phyloP scores from a whole-genome alignment of 208 protist genomes.

The Phytomonas francai region DNA sequence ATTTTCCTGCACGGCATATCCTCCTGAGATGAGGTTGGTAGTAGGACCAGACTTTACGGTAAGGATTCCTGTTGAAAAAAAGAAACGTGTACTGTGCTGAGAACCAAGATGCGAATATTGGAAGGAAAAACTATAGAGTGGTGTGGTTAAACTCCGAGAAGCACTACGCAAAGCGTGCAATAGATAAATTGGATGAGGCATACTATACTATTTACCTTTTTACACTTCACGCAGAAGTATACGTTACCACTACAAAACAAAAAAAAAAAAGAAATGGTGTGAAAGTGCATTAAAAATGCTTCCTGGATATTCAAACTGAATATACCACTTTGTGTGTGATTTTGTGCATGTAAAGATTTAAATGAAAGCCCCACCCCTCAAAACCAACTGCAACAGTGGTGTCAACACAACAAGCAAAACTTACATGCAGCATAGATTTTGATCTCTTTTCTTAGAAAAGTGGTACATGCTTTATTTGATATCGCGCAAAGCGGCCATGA shows the following conservation, averaged over 20 bases:
- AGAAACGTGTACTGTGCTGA: not conserved
- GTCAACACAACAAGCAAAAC: not conserved
- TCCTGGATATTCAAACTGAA: not conserved
- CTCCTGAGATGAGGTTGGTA: not conserved
- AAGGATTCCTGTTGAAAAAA: not conserved
- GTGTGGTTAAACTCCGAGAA: not conserved
- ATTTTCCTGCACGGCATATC: not conserved
- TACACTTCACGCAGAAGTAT: not conserved
- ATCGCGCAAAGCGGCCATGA: conserved; percentile 41
- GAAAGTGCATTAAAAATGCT: not conserved
- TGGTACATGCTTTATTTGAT: conserved; percentile 17
- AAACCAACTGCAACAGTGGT: not conserved
- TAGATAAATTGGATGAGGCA: not conserved
- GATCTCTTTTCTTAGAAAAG: not conserved
- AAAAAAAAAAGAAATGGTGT: not conserved
- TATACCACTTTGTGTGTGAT: not conserved
- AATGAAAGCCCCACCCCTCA: not conserved
- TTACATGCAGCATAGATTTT: conserved; percentile 4
- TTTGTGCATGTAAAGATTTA: not conserved
- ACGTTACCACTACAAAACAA: not conserved
- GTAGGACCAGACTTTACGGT: not conserved
- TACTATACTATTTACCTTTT: not conserved
- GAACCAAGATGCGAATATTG: not conserved
- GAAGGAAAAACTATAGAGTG: not conserved
- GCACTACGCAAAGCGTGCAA: not conserved